These are phyloP conservation scores for Sugiyamaella mastotermitis DNA, from an alignment of 805 yeast species.

Conservation along the genomic window DNA sequence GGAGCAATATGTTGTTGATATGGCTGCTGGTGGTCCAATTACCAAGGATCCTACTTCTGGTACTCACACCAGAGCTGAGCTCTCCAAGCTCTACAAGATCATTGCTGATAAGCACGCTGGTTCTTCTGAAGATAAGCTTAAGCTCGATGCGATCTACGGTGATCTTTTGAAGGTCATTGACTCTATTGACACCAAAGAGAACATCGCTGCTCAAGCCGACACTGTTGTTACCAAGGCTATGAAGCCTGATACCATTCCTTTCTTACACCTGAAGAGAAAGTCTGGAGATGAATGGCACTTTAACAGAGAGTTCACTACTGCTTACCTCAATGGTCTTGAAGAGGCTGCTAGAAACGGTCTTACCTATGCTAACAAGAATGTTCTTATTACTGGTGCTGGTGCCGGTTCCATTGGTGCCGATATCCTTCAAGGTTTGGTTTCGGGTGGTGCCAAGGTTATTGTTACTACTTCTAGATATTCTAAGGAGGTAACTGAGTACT, in stretches of 20 bases:
- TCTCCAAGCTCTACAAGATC: constrained; percentile 75
- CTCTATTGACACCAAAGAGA: constrained; percentile 44
- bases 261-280: constrained; percentile 80
- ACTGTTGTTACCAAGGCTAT: constrained; percentile 20
- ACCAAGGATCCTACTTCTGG: constrained; percentile 62
- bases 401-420: constrained; percentile 98
- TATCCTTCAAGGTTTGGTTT: constrained; percentile 84
- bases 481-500: constrained; percentile 89
- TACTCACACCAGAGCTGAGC: constrained; percentile 63
- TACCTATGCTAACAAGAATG: constrained; percentile 81
- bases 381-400: constrained; percentile 96
- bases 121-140: constrained; percentile 34
- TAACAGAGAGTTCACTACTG: constrained; percentile 68
- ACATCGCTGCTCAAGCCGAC: constrained; percentile 39
- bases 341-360: constrained; percentile 92
- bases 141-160: constrained; percentile 36
- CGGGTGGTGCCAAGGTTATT: constrained; percentile 97
- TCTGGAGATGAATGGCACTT: constrained; percentile 73
- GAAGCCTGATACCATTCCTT: constrained; percentile 63
- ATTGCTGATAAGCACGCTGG: constrained; percentile 63
- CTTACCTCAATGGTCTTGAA: constrained; percentile 85
- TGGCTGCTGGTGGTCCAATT: constrained; percentile 91
- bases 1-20: constrained; percentile 90
- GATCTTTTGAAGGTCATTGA: constrained; percentile 38
- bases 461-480: constrained; percentile 96